Percentiles rank a stretch among this genome's conserved stretches.
phyloP scores from a whole-genome alignment of 768 basidiomycete species.

The Auricularia sp. region DNA sequence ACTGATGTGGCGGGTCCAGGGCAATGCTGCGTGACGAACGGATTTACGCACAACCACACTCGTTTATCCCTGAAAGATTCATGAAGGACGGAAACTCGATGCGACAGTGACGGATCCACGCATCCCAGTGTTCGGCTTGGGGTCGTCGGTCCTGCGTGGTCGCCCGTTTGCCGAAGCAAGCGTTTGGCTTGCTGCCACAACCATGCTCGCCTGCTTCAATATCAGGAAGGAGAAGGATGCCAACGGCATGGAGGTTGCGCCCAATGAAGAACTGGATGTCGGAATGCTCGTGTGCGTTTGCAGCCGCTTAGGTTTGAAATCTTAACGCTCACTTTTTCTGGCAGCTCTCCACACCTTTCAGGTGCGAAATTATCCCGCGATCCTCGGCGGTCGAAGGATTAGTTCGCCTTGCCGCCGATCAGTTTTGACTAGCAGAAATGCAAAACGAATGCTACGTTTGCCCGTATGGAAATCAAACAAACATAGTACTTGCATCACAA shows the following conservation, averaged over 20 bases:
- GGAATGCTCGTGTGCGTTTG: not conserved
- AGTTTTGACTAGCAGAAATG: not conserved
- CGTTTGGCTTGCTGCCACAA: constrained; percentile 17
- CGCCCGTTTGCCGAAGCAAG: constrained; percentile 15
- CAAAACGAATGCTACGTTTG: too few species aligned
- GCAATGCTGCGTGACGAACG: not conserved
- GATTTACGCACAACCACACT: not conserved
- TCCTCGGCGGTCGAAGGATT: not conserved
- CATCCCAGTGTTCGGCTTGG: constrained; percentile 1
- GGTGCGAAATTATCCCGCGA: not conserved
- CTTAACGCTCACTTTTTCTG: not conserved
- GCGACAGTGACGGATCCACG: not conserved
- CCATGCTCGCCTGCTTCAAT: constrained; percentile 18
- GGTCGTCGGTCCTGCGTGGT: constrained; percentile 17
- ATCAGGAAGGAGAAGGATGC: constrained; percentile 1
- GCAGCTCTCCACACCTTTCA: not conserved
- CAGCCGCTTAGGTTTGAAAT: not conserved
- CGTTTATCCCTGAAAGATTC: not conserved
- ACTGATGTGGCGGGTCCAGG: not conserved
- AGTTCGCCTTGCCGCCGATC: not conserved
- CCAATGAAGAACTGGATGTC: not conserved
- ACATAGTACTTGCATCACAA: too few species aligned
- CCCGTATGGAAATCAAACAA: too few species aligned
- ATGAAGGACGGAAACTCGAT: not conserved
- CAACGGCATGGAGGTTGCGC: not conserved